phyloP scores from a whole-genome alignment of 2,329 filamentous ascomycete species.

The Thielaviopsis populi region DNA sequence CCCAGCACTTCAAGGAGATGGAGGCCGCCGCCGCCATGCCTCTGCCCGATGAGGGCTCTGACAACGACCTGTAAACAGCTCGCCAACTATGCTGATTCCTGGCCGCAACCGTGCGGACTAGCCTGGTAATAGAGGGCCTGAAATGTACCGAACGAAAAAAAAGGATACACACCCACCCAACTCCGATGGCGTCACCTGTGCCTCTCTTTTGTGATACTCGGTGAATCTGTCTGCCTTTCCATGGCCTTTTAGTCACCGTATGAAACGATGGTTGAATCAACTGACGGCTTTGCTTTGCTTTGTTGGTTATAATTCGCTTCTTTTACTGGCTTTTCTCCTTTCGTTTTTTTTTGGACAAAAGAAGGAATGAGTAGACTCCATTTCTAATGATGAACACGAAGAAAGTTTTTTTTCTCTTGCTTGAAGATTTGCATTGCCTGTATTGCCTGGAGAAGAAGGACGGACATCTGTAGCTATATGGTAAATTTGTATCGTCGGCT shows the following conservation, averaged over 20 bases:
- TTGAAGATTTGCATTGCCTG: background rate
- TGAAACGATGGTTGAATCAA: constrained; percentile 3
- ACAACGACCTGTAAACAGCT: constrained; percentile 44
- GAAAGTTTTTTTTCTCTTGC: constrained; percentile 9
- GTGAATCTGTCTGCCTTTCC: constrained; percentile 12
- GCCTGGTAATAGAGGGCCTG: constrained; percentile 15
- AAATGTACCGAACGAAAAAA: constrained; percentile 16
- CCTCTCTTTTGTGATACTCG: constrained; percentile 11
- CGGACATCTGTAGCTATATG: background rate
- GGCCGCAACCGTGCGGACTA: constrained; percentile 13
- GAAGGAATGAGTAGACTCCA: constrained; percentile 12
- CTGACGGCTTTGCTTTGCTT: constrained; percentile 1
- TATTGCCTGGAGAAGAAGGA: background rate
- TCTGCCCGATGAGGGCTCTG: constrained; percentile 88
- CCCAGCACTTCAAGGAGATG: constrained; percentile 83
- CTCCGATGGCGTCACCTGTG: background rate
- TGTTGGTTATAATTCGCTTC: constrained; percentile 2
- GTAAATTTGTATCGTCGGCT: background rate
- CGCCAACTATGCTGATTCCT: constrained; percentile 14
- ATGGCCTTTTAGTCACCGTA: background rate
- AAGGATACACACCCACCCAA: constrained; percentile 3
- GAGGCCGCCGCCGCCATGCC: constrained; percentile 61
- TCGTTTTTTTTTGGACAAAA: constrained; percentile 9
- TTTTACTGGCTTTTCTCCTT: constrained; percentile 6
- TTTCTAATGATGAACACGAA: constrained; percentile 14